These are phyloP conservation scores for Xylariomycetidae sp. DNA, from an alignment of 2,329 filamentous ascomycete species.

Conservation along the genomic window DNA sequence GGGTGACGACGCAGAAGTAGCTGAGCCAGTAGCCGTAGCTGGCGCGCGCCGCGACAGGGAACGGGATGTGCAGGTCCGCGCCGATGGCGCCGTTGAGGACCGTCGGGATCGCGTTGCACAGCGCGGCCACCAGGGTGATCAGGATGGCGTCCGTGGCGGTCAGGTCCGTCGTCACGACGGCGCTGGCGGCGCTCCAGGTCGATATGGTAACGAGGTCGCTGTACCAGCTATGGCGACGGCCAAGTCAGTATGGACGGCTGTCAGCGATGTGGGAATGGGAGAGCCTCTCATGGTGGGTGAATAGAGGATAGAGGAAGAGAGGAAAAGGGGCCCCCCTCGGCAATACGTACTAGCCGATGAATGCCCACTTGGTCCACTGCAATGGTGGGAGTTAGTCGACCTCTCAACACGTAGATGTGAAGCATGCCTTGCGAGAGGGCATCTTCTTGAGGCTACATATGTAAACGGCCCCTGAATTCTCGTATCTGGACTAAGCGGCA, in stretches of 20 bases:
- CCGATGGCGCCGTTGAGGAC: slow-evolving; percentile 37
- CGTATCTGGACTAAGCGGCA: too few relatives aligned
- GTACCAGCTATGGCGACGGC: too few relatives aligned
- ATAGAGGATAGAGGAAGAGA: too few relatives aligned
- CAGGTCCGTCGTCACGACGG: slow-evolving; percentile 24
- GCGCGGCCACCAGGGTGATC: slow-evolving; percentile 41
- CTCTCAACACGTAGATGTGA: too few relatives aligned
- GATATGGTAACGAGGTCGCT: slow-evolving; percentile 36
- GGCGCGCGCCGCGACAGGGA: slow-evolving; percentile 38
- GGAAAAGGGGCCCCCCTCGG: too few relatives aligned
- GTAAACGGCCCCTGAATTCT: too few relatives aligned
- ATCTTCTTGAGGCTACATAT: too few relatives aligned
- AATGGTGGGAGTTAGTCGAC: too few relatives aligned
- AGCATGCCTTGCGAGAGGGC: too few relatives aligned
- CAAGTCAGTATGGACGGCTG: too few relatives aligned
- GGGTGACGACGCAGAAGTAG: slow-evolving; percentile 33
- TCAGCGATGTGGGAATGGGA: too few relatives aligned
- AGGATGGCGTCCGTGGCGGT: slow-evolving; percentile 42
- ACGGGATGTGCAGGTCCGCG: slow-evolving; percentile 28
- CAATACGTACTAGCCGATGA: slow-evolving; percentile 45
- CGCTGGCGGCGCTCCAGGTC: slow-evolving; percentile 24
- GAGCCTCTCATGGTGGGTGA: too few relatives aligned
- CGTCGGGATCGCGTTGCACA: slow-evolving; percentile 42
- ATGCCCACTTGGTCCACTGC: slow-evolving; percentile 40
- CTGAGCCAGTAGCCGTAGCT: slow-evolving; percentile 34